Conservation (phyloP, 2,329 filamentous ascomycete genomes). For the Aureobasidium sp. region DNA sequence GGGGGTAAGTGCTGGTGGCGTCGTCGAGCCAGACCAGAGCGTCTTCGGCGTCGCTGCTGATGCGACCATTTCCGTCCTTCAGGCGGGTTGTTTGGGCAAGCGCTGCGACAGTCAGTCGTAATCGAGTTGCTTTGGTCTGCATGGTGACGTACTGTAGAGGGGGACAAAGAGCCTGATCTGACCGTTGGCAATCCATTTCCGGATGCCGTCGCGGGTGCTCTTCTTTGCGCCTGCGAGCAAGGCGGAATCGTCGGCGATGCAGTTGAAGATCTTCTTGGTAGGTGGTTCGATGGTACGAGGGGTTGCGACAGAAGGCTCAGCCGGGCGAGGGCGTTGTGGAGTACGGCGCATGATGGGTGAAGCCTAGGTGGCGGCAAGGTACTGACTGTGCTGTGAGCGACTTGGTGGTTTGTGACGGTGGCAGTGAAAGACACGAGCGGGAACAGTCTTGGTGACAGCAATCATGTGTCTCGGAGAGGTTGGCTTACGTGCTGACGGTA, state of each 20-base stretch:
- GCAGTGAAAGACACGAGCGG: neutral
- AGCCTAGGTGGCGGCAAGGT: neutral
- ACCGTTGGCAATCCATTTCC: constrained; percentile 42
- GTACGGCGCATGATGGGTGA: constrained; percentile 10
- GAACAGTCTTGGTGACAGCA: neutral
- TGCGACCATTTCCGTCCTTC: constrained; percentile 14
- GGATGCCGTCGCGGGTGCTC: constrained; percentile 43
- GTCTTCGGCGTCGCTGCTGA: constrained; percentile 22
- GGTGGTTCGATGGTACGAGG: constrained; percentile 7
- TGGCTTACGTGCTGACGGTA: constrained; percentile 6
- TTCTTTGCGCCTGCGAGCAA: constrained; percentile 43
- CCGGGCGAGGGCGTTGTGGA: constrained; percentile 3
- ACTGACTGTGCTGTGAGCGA: neutral
- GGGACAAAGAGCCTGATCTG: constrained; percentile 44
- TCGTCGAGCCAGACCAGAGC: constrained; percentile 44
- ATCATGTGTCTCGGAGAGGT: constrained; percentile 1
- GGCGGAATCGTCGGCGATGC: constrained; percentile 44
- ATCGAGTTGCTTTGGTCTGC: neutral
- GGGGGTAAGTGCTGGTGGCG: constrained; percentile 36
- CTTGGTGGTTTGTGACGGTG: too few relatives aligned
- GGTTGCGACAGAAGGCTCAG: neutral
- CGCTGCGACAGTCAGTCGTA: constrained; percentile 10
- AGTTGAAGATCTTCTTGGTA: constrained; percentile 42
- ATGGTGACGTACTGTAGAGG: constrained; percentile 36
- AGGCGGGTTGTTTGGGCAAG: constrained; percentile 14